These are phyloP conservation scores for Nigrospora osmanthi DNA, from an alignment of 2,329 filamentous ascomycete genomes.

Conservation along the genomic window DNA sequence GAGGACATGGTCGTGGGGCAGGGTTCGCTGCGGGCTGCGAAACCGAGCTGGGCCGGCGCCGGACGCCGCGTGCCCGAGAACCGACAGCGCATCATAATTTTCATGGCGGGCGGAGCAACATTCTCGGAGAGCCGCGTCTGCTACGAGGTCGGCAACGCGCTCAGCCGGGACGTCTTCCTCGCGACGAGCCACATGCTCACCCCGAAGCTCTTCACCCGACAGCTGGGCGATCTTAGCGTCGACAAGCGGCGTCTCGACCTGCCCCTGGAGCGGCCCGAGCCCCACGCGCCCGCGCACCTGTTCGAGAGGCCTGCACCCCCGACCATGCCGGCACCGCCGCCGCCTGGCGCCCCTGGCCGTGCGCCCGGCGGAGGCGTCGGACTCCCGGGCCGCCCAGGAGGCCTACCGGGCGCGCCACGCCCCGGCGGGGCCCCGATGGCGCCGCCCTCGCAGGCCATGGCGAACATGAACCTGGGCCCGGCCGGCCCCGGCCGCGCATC, in stretches of 20 bases:
- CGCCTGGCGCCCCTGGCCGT: conserved; percentile 14
- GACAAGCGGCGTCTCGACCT: conserved; percentile 72
- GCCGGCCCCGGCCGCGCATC: conserved; percentile 6
- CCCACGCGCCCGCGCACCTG: conserved; percentile 77
- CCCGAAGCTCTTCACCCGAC: conserved; percentile 72
- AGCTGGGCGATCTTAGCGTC: conserved; percentile 70
- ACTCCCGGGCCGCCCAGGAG: conserved; percentile 20
- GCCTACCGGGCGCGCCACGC: conserved; percentile 26
- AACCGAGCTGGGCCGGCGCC: conserved; percentile 90
- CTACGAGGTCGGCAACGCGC: conserved; percentile 72
- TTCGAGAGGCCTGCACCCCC: conserved; percentile 61
- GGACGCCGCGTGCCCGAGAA: conserved; percentile 70
- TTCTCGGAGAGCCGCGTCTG: conserved; percentile 85
- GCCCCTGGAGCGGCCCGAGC: conserved; percentile 71
- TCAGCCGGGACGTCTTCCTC: conserved; percentile 77
- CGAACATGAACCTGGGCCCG: conserved; percentile 40
- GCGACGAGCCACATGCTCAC: conserved; percentile 89
- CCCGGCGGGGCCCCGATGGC: conserved; percentile 13
- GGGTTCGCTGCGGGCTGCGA: conserved; percentile 79
- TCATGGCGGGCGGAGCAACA: conserved; percentile 91
- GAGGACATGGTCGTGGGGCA: conserved; percentile 52
- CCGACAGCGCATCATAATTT: conserved; percentile 83
- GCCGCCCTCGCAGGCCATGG: conserved; percentile 48
- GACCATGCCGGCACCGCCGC: conserved; percentile 19
- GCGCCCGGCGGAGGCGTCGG: conserved; percentile 19